Percentiles rank a stretch among this genome's conserved stretches.
Evolutionary conservation across 2,329 filamentous ascomycete genomes (phyloP).

Genomic region (Hirsutella rhossiliensis): DNA sequence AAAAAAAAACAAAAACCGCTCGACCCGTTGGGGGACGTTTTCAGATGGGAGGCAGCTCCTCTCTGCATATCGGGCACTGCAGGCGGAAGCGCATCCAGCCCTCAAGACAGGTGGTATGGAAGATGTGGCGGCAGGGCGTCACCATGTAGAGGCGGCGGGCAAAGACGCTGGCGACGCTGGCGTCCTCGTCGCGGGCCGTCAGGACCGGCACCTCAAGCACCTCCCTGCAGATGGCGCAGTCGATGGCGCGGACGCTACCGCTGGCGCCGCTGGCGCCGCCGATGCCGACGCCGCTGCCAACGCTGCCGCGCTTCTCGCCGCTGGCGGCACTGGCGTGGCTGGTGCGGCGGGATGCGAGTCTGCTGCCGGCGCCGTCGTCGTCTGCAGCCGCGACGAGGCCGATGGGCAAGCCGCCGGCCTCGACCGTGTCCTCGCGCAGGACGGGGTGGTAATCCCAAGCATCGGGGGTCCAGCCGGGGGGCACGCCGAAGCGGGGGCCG

Average conservation of each 20-base stretch:
- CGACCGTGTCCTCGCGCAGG: slow-evolving; percentile 67
- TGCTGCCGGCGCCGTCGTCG: not conserved
- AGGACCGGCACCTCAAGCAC: slow-evolving; percentile 81
- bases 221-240: slow-evolving; percentile 94
- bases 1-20: not conserved
- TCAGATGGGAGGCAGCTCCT: slow-evolving; percentile 75
- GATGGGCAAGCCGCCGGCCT: slow-evolving; percentile 71
- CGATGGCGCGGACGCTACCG: slow-evolving; percentile 43
- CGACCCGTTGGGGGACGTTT: no score
- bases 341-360: not conserved
- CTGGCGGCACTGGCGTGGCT: not conserved
- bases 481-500: slow-evolving; percentile 78
- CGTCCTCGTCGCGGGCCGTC: slow-evolving; percentile 40
- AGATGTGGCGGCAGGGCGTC: slow-evolving; percentile 91
- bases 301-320: slow-evolving; percentile 3
- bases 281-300: not conserved
- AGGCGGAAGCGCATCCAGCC: slow-evolving; percentile 91
- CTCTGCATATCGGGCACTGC: slow-evolving; percentile 91
- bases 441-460: slow-evolving; percentile 95
- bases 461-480: slow-evolving; percentile 52
- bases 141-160: slow-evolving; percentile 87
- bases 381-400: slow-evolving; percentile 38
- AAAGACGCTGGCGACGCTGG: slow-evolving; percentile 55
- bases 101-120: slow-evolving; percentile 83
- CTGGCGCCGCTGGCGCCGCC: slow-evolving; percentile 4